Evolutionary conservation across 2,329 filamentous ascomycete genomes (phyloP).

Genomic region (Fusarium pseudonygamai): DNA sequence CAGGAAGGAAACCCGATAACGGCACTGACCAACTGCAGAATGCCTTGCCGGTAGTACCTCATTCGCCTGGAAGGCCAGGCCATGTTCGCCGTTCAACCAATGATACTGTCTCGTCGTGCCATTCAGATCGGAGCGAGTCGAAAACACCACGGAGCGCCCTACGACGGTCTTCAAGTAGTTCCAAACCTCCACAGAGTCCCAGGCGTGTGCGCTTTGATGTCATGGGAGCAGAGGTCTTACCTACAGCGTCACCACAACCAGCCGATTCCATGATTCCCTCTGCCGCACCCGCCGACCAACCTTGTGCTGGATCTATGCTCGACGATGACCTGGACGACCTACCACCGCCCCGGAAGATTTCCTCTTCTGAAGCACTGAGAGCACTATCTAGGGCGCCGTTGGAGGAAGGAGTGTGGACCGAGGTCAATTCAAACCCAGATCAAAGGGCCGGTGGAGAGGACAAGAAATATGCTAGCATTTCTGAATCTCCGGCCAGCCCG

Average conservation of each 20-base stretch:
- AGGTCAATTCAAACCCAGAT: conserved; percentile 53
- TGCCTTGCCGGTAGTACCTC: conserved; percentile 24
- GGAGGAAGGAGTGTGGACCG: conserved; percentile 62
- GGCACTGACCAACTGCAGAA: conserved; percentile 25
- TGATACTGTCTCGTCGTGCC: conserved; percentile 60
- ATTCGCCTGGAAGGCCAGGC: conserved; percentile 45
- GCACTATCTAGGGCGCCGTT: conserved; percentile 61
- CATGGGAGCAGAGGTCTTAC: conserved; percentile 67
- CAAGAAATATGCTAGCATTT: conserved; percentile 17
- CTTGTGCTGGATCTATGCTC: conserved; percentile 46
- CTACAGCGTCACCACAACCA: conserved; percentile 64
- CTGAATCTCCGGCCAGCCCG: not conserved
- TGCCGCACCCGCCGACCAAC: conserved; percentile 39
- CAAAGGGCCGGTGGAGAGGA: conserved; percentile 34
- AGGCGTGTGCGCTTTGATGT: conserved; percentile 71
- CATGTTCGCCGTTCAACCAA: conserved; percentile 55
- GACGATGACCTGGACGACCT: conserved; percentile 53
- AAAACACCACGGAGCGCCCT: conserved; percentile 65
- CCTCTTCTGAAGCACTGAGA: conserved; percentile 64
- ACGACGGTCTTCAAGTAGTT: conserved; percentile 63
- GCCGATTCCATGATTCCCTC: conserved; percentile 46
- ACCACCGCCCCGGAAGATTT: conserved; percentile 61
- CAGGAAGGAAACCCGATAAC: conserved; percentile 28
- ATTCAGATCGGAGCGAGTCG: conserved; percentile 63
- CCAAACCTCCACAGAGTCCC: conserved; percentile 62